A percentile compares a stretch with the other conserved stretches of the same genome.
phyloP scores from a whole-genome alignment of 2,329 filamentous ascomycete genomes.

The Cadophora malorum region DNA sequence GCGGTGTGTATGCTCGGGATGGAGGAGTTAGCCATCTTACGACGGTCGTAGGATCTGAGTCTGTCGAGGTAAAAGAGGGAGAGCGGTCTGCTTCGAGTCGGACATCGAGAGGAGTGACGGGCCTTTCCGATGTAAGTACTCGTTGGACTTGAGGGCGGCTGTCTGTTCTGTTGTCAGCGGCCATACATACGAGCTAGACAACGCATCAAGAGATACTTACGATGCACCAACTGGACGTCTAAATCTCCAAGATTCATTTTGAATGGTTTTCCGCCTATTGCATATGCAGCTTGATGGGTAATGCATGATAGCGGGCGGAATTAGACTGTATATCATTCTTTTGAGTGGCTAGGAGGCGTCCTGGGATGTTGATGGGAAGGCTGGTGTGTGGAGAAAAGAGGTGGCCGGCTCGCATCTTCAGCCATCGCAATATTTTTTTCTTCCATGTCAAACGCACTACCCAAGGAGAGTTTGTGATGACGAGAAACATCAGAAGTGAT shows the following conservation, averaged over 20 bases:
- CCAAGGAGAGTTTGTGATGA: constrained; percentile 26
- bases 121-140: constrained; percentile 32
- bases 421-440: constrained; percentile 34
- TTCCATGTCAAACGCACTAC: constrained; percentile 27
- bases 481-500: constrained; percentile 24
- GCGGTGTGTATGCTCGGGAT: constrained; percentile 29
- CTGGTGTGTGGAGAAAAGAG: constrained; percentile 26
- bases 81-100: constrained; percentile 36
- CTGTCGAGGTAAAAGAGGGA: constrained; percentile 38
- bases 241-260: constrained; percentile 42
- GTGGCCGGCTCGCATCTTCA: constrained; percentile 33
- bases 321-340: constrained; percentile 33
- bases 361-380: constrained; percentile 28
- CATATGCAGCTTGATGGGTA: constrained; percentile 38
- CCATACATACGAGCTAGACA: constrained; percentile 28
- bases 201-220: constrained; percentile 38
- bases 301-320: constrained; percentile 39
- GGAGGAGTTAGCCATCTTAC: constrained; percentile 41
- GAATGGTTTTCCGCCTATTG: constrained; percentile 34
- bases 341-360: constrained; percentile 34
- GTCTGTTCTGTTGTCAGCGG: constrained; percentile 31
- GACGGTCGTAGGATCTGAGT: constrained; percentile 38
- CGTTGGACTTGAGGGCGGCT: constrained; percentile 38
- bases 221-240: constrained; percentile 35
- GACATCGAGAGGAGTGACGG: constrained; percentile 35